Conservation (phyloP, 2,329 filamentous ascomycete genomes). For the Hortaea werneckii region DNA sequence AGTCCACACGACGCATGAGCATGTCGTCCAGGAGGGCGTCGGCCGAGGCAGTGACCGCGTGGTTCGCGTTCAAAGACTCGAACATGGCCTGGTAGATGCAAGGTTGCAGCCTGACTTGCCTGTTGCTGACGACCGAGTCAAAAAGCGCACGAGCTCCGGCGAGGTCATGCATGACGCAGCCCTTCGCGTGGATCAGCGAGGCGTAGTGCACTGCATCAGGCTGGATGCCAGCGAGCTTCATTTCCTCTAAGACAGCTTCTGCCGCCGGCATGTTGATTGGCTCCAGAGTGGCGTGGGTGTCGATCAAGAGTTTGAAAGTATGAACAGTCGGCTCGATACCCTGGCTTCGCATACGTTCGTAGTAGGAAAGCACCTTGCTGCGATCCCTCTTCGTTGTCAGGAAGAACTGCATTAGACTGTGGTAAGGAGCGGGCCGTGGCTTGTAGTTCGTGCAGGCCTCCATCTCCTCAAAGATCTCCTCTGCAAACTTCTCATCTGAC, state of each 20-base stretch:
- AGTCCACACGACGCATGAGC: conserved; percentile 60
- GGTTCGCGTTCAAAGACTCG: conserved; percentile 93
- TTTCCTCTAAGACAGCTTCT: conserved; percentile 69
- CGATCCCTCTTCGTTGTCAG: conserved; percentile 94
- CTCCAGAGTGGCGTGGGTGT: conserved; percentile 88
- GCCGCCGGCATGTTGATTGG: conserved; percentile 82
- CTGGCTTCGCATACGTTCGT: conserved; percentile 82
- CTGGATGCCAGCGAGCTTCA: conserved; percentile 60
- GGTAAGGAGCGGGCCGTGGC: conserved; percentile 91
- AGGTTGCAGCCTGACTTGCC: conserved; percentile 60
- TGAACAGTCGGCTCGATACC: conserved; percentile 86
- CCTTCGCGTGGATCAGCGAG: conserved; percentile 88
- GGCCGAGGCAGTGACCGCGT: conserved; percentile 55
- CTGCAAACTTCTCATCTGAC: conserved; percentile 93
- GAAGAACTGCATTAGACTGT: conserved; percentile 99
- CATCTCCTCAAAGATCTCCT: conserved; percentile 98
- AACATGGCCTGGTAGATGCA: conserved; percentile 96
- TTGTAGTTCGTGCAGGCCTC: conserved; percentile 98
- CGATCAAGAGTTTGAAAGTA: conserved; percentile 94
- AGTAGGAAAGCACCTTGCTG: conserved; percentile 85
- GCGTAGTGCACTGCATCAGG: conserved; percentile 94
- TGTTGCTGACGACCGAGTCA: conserved; percentile 63
- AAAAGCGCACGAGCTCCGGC: conserved; percentile 72
- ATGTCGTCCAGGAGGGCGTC: conserved; percentile 67
- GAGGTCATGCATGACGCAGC: conserved; percentile 88